Base-by-base conservation (phyloP, 306 rosid genomes). In the Nissolia schottii region DNA sequence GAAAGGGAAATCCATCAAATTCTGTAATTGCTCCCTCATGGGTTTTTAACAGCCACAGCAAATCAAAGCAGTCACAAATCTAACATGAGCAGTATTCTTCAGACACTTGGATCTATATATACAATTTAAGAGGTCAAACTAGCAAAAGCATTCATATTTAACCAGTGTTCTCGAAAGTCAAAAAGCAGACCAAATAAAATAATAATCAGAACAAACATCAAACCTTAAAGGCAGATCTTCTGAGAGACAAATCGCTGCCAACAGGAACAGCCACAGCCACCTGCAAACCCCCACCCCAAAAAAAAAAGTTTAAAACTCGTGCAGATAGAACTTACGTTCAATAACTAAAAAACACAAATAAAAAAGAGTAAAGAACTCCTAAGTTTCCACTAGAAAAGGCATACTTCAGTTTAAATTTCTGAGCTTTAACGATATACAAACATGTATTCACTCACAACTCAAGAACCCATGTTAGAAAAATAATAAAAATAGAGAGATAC, bases 211-310 rank as follows among this genome's bases (percentile, higher is more conserved):
- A 53, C 38, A 41, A 67, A 46, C 3, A 27, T 43, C 63, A 76
- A 71, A 83, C 87, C 87, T 83, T 83, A 48, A 83, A 68, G 19
- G 61, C 79, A 54, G 84, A 83, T 79, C 84, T 83, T 79, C 77
- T 76, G 67, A 72, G 64, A 64, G 84, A 61, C 25, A 79, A 71
- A 79, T 83, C 87, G 65, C 27, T 67, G 73, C 82, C 67, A 48
- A 67, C 74, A 71, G 87, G 84, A 76, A 72, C 82, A 76, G 84
- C 68, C 56, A 76, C 23, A 71, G 57, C 71, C 62, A 71, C 22
- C 87, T 83, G 79, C 77, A 53, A 37, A 70, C 75, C 50, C 35
- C 50, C 57, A 50, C 11, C n/a, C n/a, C n/a, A n/a, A n/a, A n/a
- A n/a, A n/a, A 79, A 27, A 40, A 60, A 60, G 4, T 19, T 16